Conservation (phyloP, 371 early-diverging fungal genomes). For the Dichotomocladium elegans region DNA sequence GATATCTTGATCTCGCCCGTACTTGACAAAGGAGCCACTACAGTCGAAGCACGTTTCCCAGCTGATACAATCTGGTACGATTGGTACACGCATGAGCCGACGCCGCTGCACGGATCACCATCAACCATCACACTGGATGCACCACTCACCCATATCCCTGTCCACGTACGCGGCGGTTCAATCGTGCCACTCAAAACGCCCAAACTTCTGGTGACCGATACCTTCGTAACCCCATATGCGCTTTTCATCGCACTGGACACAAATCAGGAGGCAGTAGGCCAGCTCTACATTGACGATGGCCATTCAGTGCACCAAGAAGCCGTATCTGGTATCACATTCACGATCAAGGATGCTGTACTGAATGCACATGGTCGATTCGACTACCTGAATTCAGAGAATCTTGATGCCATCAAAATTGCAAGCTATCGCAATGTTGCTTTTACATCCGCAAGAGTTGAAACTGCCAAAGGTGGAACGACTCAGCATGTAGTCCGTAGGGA, state of each 20-base stretch:
- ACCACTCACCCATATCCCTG: constrained; percentile 40
- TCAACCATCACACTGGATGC: constrained; percentile 28
- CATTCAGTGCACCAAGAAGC: constrained; percentile 29
- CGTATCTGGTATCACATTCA: constrained; percentile 25
- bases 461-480: too few relatives aligned
- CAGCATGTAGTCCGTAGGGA: too few relatives aligned
- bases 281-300: constrained; percentile 59
- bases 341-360: constrained; percentile 21
- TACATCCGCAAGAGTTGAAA: too few relatives aligned
- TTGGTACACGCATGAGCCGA: constrained; percentile 29
- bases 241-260: constrained; percentile 52
- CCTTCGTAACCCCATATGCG: constrained; percentile 33
- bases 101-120: constrained; percentile 1
- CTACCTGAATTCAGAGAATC: constrained; percentile 13
- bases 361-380: constrained; percentile 25
- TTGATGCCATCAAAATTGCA: too few relatives aligned
- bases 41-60: constrained; percentile 56
- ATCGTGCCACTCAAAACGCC: constrained; percentile 50
- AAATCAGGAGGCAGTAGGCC: constrained; percentile 35
- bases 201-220: constrained; percentile 41
- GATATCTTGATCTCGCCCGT: constrained; percentile 60
- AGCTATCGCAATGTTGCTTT: too few relatives aligned
- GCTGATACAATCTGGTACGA: constrained; percentile 52
- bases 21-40: constrained; percentile 26
- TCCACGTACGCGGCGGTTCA: constrained; percentile 47